A percentile compares a stretch with the other conserved stretches of the same genome.
These are phyloP conservation scores for Thielaviopsis cerberus DNA, from an alignment of 2,329 filamentous ascomycete species.

Conservation along the genomic window DNA sequence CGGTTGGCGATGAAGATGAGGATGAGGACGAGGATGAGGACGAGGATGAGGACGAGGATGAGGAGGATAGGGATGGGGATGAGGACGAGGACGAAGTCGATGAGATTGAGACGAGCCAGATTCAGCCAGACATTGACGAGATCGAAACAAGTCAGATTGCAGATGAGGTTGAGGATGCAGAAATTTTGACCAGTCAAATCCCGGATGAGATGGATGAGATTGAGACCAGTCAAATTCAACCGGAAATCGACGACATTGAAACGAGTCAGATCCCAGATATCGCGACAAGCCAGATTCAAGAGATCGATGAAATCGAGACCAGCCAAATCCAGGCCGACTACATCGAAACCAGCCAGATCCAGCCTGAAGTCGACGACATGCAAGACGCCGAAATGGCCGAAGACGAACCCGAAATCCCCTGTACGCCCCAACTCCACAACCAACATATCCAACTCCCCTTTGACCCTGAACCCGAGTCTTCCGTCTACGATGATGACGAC, in stretches of 20 bases:
- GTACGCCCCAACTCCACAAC: background rate
- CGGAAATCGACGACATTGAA: too few species aligned
- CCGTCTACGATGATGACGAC: background rate
- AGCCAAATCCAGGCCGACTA: too few species aligned
- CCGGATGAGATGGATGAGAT: too few species aligned
- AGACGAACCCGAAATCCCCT: background rate
- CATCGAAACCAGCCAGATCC: too few species aligned
- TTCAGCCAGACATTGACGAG: too few species aligned
- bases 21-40: background rate
- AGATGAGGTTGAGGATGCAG: too few species aligned
- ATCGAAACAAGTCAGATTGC: too few species aligned
- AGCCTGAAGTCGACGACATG: too few species aligned
- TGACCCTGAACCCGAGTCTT: background rate
- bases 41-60: conserved; percentile 1
- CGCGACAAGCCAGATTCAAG: background rate
- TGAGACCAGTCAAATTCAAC: too few species aligned
- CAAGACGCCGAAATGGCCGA: too few species aligned
- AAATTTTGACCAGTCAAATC: too few species aligned
- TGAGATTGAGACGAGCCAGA: background rate
- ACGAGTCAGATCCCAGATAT: too few species aligned
- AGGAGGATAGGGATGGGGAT: background rate
- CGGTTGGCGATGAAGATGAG: background rate
- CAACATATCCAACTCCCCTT: background rate
- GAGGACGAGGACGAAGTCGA: background rate
- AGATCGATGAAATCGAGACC: background rate